Conservation (phyloP, 257 asterid genomes). For the Nyctanthes arbortristis region DNA sequence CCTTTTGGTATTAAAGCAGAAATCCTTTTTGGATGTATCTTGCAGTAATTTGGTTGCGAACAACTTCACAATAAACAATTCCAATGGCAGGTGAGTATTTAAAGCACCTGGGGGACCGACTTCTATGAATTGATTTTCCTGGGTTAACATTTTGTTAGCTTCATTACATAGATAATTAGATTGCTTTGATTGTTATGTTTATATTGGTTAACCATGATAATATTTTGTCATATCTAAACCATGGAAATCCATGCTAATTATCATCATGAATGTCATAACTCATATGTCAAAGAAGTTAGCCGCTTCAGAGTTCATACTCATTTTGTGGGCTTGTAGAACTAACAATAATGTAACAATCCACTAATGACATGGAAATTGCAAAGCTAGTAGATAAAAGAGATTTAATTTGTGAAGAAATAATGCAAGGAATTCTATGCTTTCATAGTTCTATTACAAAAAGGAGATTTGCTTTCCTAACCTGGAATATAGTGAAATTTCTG, state of each 20-base stretch:
- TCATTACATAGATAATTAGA: background rate
- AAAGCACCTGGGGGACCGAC: background rate
- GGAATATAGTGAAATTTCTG: background rate
- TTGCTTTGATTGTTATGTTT: background rate
- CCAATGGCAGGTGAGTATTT: slow-evolving; percentile 50
- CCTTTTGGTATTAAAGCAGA: background rate
- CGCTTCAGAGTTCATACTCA: background rate
- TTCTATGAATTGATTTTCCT: background rate
- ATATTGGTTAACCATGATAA: background rate
- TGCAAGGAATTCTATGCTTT: background rate
- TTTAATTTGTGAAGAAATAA: background rate
- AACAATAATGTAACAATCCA: background rate
- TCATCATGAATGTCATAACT: background rate
- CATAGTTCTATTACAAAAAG: background rate
- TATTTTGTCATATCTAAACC: background rate
- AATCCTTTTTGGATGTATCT: slow-evolving; percentile 17
- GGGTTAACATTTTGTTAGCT: background rate
- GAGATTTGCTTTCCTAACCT: too few species aligned
- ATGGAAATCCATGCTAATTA: background rate
- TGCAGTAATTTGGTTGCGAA: slow-evolving; percentile 75
- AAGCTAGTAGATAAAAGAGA: background rate
- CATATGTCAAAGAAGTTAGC: background rate
- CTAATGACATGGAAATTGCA: background rate
- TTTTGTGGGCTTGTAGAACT: background rate
- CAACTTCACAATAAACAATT: slow-evolving; percentile 50